Evolutionary conservation across 495 filamentous ascomycete genomes (phyloP), one percentile per base, ranked within the genome.

Genomic region (Hypomontagnella monticulosa): DNA sequence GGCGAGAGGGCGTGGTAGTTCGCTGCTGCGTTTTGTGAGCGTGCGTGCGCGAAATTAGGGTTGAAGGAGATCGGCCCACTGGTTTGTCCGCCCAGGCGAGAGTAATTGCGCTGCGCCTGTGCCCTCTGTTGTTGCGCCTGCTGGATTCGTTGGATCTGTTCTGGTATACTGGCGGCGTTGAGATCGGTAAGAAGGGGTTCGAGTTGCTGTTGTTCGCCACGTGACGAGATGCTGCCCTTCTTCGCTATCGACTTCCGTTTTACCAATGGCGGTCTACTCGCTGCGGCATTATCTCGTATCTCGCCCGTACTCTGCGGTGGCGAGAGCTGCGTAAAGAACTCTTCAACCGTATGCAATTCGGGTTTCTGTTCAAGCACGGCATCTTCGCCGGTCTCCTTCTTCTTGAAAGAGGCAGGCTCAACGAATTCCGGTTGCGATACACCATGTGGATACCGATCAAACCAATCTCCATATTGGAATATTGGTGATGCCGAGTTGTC

Each of bases 401-500:
- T 87, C 73, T 85, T 80, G 57, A 85, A 83, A 1, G 80, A 78
- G 36, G 87, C 88, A 0, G 92, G 89, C 62, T 93, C 92, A 65
- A 93, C 90, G 77, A 90, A 95, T 75, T 95, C 90, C 8, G 88
- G 81, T 52, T 89, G 84, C 23, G 91, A 91, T 16, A 97, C 91
- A 9, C 95, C 95, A 69, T 95, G 92, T 0, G 95, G 95, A 77
- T 97, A 97, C 66, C 91, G 88, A 71, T 93, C 88, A 71, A 97
- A 97, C 95, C 95, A 99, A 75, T 99, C 95, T 34, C 93, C 93
- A 68, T 98, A 99, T 71, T 97, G 94, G 79, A 97, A 93, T 74
- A 97, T 91, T 10, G 84, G 78, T 16, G 86, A 87, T 37, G 87
- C 55, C 18, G 76, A 72, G 48, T 75, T 83, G 49, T 85, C 81